Evolutionary conservation across 2,329 filamentous ascomycete species (phyloP).

Genomic region (Gyromitra esculenta): DNA sequence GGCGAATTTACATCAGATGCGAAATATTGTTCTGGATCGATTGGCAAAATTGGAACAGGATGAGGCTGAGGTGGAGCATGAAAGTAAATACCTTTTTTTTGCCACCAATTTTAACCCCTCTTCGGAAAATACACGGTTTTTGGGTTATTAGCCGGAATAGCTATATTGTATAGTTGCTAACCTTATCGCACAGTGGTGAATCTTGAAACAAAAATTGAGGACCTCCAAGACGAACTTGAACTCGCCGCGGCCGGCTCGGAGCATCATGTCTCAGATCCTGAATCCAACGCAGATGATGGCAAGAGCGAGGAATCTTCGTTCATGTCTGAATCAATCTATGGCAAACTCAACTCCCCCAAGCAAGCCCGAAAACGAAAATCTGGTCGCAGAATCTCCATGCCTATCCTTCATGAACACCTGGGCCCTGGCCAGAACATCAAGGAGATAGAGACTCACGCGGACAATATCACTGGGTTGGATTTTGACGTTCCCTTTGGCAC

Average conservation of each 20-base stretch:
- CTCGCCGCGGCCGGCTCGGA: conserved; percentile 43
- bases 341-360: conserved; percentile 74
- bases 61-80: conserved; percentile 87
- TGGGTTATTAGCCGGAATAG: conserved; percentile 19
- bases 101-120: not conserved
- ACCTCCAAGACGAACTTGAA: conserved; percentile 67
- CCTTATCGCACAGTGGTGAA: conserved; percentile 63
- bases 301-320: conserved; percentile 69
- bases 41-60: conserved; percentile 88
- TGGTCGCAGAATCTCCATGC: conserved; percentile 82
- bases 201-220: conserved; percentile 71
- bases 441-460: conserved; percentile 86
- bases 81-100: conserved; percentile 68
- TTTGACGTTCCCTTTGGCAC: conserved; percentile 98
- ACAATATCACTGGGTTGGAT: conserved; percentile 87
- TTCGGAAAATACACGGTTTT: not conserved
- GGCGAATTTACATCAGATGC: conserved; percentile 89
- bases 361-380: conserved; percentile 65
- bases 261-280: conserved; percentile 57
- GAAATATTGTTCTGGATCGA: conserved; percentile 87
- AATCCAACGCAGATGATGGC: conserved; percentile 65
- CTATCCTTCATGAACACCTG: conserved; percentile 93
- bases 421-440: conserved; percentile 87
- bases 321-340: conserved; percentile 98
- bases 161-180: conserved; percentile 38